Percentiles rank a stretch among this genome's conserved stretches.
Evolutionary conservation across 306 rosid species (phyloP).

Genomic region (Herpetospermum pedunculosum): DNA sequence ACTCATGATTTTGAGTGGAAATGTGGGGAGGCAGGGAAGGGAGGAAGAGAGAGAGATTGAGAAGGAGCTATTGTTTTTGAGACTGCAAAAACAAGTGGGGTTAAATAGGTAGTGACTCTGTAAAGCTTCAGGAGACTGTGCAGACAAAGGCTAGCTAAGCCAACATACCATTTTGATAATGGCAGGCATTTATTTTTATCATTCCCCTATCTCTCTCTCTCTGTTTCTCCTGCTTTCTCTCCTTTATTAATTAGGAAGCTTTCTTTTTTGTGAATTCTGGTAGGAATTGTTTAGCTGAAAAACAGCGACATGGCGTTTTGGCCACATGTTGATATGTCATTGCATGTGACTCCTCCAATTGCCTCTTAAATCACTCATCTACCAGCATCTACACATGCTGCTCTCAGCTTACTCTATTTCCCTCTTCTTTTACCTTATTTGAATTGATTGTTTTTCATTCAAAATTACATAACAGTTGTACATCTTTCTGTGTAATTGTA

Average conservation of each 20-base stretch:
- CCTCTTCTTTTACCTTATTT: neutral
- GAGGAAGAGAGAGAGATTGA: constrained; percentile 4
- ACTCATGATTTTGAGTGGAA: constrained; percentile 20
- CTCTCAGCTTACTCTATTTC: neutral
- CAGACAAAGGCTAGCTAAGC: constrained; percentile 1
- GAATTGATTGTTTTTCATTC: neutral
- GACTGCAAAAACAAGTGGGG: constrained; percentile 6
- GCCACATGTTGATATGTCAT: constrained; percentile 16
- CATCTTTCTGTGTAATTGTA: neutral
- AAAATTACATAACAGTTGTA: neutral
- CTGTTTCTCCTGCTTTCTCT: constrained; percentile 1
- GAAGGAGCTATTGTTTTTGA: neutral
- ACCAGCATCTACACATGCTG: neutral
- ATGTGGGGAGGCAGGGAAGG: neutral
- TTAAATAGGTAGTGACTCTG: constrained; percentile 11
- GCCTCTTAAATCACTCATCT: constrained; percentile 8
- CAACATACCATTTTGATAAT: constrained; percentile 6
- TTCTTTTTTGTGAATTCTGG: constrained; percentile 12
- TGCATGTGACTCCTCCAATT: constrained; percentile 18
- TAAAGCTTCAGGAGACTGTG: constrained; percentile 9
- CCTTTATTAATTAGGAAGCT: constrained; percentile 5
- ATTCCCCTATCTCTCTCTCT: neutral
- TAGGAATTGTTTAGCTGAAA: constrained; percentile 1
- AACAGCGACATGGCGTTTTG: constrained; percentile 12
- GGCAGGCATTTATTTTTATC: constrained; percentile 1